A percentile compares a stretch with the other conserved stretches of the same genome.
Evolutionary conservation across 2,329 filamentous ascomycete species (phyloP).

Genomic region (Colletotrichum tropicale): DNA sequence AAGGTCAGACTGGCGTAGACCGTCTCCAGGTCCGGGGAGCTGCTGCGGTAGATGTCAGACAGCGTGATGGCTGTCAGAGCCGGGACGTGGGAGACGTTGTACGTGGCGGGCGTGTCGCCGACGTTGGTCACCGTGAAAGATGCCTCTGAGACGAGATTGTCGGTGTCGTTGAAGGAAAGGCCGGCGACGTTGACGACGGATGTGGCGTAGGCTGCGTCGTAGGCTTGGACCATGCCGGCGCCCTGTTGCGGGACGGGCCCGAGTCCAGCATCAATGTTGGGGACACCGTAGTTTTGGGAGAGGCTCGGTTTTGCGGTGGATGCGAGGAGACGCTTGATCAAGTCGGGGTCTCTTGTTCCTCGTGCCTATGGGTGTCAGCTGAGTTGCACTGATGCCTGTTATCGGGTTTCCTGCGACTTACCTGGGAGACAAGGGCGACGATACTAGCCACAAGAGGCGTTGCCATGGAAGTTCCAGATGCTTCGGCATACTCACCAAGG

Average conservation of each 20-base stretch:
- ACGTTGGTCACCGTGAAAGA: slow-evolving; percentile 62
- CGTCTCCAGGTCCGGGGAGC: slow-evolving; percentile 16
- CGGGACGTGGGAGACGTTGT: slow-evolving; percentile 54
- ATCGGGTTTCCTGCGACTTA: slow-evolving; percentile 5
- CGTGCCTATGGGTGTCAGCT: slow-evolving; percentile 26
- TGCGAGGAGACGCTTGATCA: slow-evolving; percentile 54
- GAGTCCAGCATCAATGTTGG: neutral
- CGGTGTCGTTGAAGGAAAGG: slow-evolving; percentile 68
- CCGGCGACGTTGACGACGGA: slow-evolving; percentile 58
- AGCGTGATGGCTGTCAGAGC: slow-evolving; percentile 43
- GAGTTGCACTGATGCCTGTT: neutral
- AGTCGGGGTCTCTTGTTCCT: slow-evolving; percentile 50
- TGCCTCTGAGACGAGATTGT: slow-evolving; percentile 52
- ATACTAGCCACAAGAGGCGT: slow-evolving; percentile 60
- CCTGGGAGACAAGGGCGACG: slow-evolving; percentile 57
- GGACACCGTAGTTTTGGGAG: neutral
- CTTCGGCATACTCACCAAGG: slow-evolving; percentile 53
- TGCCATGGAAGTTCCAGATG: slow-evolving; percentile 66
- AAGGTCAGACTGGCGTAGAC: slow-evolving; percentile 34
- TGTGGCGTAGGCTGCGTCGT: slow-evolving; percentile 60
- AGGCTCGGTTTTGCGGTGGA: slow-evolving; percentile 52
- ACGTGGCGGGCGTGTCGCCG: slow-evolving; percentile 51
- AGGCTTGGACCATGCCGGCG: slow-evolving; percentile 63
- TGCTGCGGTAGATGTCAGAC: slow-evolving; percentile 51
- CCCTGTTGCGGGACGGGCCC: slow-evolving; percentile 66